A percentile compares a stretch with the other conserved stretches of the same genome.
Conservation (phyloP, 371 early-diverging fungal species). For the Batkoa obscura region DNA sequence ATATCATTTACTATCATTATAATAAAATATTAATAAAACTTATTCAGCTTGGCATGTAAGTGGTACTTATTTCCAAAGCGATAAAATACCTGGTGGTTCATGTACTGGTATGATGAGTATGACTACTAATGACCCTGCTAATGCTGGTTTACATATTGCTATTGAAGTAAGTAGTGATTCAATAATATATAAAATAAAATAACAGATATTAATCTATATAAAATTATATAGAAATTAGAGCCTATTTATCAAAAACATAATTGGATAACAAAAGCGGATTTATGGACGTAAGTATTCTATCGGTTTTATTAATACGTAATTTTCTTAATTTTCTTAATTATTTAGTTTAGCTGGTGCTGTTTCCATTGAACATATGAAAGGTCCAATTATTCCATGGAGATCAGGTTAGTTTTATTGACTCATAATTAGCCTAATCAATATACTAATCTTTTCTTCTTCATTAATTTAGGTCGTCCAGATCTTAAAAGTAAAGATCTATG, state of each 20-base stretch:
- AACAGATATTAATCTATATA: conserved; percentile 36
- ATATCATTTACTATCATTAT: background rate
- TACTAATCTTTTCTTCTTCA: too few species aligned
- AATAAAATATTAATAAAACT: background rate
- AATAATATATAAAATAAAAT: conserved; percentile 60
- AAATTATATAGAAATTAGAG: conserved; percentile 1
- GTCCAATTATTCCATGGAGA: conserved; percentile 70
- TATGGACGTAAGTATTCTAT: conserved; percentile 1
- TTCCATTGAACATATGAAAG: conserved; percentile 77
- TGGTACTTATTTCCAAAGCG: conserved; percentile 67
- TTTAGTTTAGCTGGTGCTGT: conserved; percentile 84
- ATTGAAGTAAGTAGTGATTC: conserved; percentile 59
- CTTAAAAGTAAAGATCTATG: conserved; percentile 11
- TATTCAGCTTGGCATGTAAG: conserved; percentile 76
- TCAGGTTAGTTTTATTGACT: conserved; percentile 56
- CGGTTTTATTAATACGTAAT: background rate
- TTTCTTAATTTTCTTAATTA: conserved; percentile 43
- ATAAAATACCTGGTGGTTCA: conserved; percentile 76
- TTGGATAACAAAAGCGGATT: conserved; percentile 4
- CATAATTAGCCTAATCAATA: too few species aligned
- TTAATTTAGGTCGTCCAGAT: background rate
- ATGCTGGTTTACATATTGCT: conserved; percentile 67
- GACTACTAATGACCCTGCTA: conserved; percentile 56
- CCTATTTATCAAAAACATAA: conserved; percentile 3
- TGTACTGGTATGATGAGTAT: conserved; percentile 63